phyloP scores from a whole-genome alignment of 179 eudicot genomes.

The Beta lomatogona region DNA sequence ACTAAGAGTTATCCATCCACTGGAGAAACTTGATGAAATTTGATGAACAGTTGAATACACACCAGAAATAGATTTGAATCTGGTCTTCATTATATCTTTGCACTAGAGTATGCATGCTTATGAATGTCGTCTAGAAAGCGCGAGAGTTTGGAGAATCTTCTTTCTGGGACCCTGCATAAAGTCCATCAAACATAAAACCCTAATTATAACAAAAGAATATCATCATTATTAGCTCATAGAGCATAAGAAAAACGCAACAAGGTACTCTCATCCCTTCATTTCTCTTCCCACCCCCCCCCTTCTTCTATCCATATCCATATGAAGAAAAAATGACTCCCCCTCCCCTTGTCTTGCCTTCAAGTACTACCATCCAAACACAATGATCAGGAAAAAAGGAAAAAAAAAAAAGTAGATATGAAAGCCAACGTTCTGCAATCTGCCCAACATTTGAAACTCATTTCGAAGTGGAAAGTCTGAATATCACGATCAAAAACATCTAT shows the following conservation, averaged over 20 bases:
- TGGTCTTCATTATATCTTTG: slow-evolving; percentile 6
- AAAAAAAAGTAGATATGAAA: not conserved
- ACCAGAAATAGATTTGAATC: not conserved
- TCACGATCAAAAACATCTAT: not conserved
- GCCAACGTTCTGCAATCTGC: not conserved
- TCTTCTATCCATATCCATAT: not conserved
- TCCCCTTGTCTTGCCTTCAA: not conserved
- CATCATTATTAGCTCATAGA: not conserved
- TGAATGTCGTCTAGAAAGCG: slow-evolving; percentile 31
- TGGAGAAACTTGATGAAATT: not conserved
- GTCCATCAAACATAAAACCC: not conserved
- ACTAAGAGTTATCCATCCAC: not conserved
- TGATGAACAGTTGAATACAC: slow-evolving; percentile 10
- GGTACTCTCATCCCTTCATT: not conserved
- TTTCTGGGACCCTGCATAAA: slow-evolving; percentile 75
- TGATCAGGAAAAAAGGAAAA: no score
- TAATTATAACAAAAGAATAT: not conserved
- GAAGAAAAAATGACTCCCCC: not conserved
- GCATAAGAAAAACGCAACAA: not conserved
- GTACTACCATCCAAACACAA: not conserved
- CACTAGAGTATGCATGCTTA: slow-evolving; percentile 11
- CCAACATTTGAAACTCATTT: not conserved
- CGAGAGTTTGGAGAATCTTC: slow-evolving; percentile 62
- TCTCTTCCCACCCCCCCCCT: not conserved
- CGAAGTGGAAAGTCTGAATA: not conserved